Evolutionary conservation across 805 yeast species (phyloP).

Genomic region (Hanseniaspora taiwanica): DNA sequence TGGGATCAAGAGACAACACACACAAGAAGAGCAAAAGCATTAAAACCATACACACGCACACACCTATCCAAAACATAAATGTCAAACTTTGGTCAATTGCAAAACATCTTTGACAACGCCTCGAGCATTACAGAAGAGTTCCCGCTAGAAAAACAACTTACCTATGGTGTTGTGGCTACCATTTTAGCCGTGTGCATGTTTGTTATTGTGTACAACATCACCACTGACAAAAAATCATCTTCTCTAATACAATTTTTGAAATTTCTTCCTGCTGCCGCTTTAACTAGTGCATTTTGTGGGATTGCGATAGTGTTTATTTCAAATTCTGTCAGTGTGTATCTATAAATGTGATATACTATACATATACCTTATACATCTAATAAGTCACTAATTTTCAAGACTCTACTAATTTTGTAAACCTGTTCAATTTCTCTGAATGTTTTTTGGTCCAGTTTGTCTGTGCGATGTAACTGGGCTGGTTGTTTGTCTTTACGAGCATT

Average conservation of each 20-base stretch:
- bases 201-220: neutral
- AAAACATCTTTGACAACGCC: neutral
- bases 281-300: neutral
- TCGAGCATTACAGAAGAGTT: neutral
- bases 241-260: neutral
- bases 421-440: too few species aligned
- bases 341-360: neutral
- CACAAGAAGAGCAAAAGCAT: too few species aligned
- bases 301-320: conserved; percentile 1
- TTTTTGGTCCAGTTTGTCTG: too few species aligned
- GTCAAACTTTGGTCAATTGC: neutral
- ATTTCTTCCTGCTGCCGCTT: neutral
- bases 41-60: too few species aligned
- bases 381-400: neutral
- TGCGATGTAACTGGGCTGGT: too few species aligned
- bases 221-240: neutral
- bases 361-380: too few species aligned
- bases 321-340: neutral
- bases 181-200: neutral
- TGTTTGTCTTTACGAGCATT: too few species aligned
- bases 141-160: neutral
- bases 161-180: neutral
- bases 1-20: too few species aligned
- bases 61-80: neutral
- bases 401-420: neutral